phyloP scores from a whole-genome alignment of 345 rosid genomes.

The Melaleuca alternifolia region DNA sequence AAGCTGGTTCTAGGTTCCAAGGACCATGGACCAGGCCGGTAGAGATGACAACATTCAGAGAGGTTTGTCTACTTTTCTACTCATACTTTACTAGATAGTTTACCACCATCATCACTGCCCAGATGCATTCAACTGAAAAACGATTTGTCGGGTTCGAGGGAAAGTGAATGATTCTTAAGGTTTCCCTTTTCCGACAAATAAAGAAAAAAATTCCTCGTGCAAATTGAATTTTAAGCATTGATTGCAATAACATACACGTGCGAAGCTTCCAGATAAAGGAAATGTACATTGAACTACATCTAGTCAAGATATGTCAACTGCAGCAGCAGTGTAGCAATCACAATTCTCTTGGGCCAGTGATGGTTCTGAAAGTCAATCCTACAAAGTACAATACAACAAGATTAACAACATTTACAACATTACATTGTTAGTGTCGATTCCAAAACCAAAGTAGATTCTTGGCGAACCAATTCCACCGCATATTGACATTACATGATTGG shows the following conservation, averaged over 20 bases:
- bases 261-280: not conserved
- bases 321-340: not conserved
- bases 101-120: not conserved
- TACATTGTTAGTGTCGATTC: not conserved
- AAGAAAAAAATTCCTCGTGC: not conserved
- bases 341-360: not conserved
- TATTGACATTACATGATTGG: not conserved
- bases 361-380: not conserved
- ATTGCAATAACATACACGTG: not conserved
- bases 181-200: not conserved
- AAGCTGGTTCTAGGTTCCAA: not conserved
- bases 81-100: not conserved
- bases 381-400: not conserved
- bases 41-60: not conserved
- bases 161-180: not conserved
- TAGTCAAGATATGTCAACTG: not conserved
- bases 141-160: not conserved
- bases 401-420: not conserved
- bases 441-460: not conserved
- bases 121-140: not conserved
- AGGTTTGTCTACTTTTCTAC: not conserved
- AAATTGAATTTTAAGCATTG: not conserved
- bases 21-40: not conserved
- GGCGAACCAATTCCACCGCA: not conserved
- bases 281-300: not conserved